Base-by-base conservation (phyloP, 2,329 filamentous ascomycete species). In the Simplicillium aogashimaense region DNA sequence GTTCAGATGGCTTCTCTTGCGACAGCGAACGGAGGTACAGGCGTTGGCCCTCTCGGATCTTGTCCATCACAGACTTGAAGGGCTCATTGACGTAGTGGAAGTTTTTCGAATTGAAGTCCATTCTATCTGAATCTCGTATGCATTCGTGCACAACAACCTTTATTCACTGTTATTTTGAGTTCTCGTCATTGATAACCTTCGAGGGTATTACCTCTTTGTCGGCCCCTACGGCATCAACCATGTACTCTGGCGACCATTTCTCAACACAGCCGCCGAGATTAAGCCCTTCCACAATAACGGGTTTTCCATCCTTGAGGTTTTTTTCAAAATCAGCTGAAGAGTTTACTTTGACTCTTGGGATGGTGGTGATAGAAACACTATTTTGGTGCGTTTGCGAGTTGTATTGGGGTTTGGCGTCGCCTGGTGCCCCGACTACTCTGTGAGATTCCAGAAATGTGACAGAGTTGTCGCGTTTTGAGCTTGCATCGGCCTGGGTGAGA, bases 91-190 rank as follows among this genome's bases (percentile, higher is more conserved):
- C 67, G 54, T 94, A 94, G 30, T 66, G 63, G 54, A 94, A 94
- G 57, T 94, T 94, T 60, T 94, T 94, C 35, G 70, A 67, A 42
- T 79, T 79, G 54, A 95, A 94, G 49, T 86, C 81, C 82, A 94
- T 87, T 35, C 74, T 74, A 25, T 74, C 66, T 4, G 66, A 70
- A 17, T 59, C 49, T 20, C 39, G 42, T 7, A 67, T 60, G 15
- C 81, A 78, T 47, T 85, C 75, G 52, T 95, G 88, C 4, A 94
- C 75, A 10, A 87, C 69, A 12, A 94, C 73, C 74, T 85, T 25
- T 2, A 25, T 13, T 31, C 6, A 3, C 28, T 7, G 36, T 43
- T 16, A 39, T 16, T 16, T 48, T 38, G 46, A 36, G 12, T 36
- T 31, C 10, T 28, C 9, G n/a, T 17, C 15, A 25, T 15, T 29